Conservation (phyloP, 1,139 yeast species). For the Saccharomycopsis hybrid region DNA sequence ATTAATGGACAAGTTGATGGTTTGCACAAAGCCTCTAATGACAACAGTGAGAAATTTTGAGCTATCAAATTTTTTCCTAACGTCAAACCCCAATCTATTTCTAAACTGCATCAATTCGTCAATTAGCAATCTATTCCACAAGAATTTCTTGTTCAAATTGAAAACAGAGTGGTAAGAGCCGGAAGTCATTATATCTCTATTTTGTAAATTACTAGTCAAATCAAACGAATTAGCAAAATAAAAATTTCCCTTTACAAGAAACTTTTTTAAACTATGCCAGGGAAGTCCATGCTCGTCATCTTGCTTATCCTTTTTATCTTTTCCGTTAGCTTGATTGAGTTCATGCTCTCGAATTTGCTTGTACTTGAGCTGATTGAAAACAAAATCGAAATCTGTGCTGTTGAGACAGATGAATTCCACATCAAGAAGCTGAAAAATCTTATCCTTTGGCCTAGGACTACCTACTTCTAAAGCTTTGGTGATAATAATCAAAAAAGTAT, state of each 20-base stretch:
- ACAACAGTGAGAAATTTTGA: constrained; percentile 54
- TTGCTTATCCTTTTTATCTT: background rate
- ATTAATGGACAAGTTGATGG: constrained; percentile 43
- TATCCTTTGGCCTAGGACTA: constrained; percentile 49
- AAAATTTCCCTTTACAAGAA: constrained; percentile 57
- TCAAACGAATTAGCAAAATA: constrained; percentile 64
- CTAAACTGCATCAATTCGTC: constrained; percentile 55
- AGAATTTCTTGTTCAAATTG: constrained; percentile 46
- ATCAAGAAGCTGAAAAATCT: constrained; percentile 44
- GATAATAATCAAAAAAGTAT: constrained; percentile 52
- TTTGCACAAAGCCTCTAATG: constrained; percentile 61
- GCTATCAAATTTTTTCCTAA: constrained; percentile 44
- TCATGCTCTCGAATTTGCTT: constrained; percentile 21
- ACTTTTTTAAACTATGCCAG: constrained; percentile 49
- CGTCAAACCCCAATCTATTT: constrained; percentile 44
- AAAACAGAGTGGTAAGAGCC: constrained; percentile 36
- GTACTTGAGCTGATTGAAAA: constrained; percentile 26
- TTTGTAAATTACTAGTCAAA: constrained; percentile 55
- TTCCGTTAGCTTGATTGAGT: background rate
- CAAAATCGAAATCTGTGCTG: constrained; percentile 46
- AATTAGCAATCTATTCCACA: constrained; percentile 62
- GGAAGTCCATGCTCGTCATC: constrained; percentile 43
- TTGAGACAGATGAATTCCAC: constrained; percentile 61
- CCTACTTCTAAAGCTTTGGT: constrained; percentile 54
- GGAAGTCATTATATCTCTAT: constrained; percentile 35